Evolutionary conservation across 2,329 filamentous ascomycete genomes (phyloP), one percentile per base, ranked within the genome.

Genomic region (Apiospora marii): DNA sequence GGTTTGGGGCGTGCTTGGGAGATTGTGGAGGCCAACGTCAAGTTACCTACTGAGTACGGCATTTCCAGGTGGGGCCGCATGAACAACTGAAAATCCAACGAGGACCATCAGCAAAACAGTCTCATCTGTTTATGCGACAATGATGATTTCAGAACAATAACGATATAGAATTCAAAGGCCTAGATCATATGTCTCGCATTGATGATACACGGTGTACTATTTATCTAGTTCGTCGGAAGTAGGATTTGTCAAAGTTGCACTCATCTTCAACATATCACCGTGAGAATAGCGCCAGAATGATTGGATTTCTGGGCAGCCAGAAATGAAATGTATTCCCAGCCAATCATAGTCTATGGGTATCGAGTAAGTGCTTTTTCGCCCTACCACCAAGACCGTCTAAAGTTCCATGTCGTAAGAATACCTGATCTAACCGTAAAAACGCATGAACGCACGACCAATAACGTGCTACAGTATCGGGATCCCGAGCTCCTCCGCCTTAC

Each of bases 401-500:
- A 22, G 13, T 58, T 34, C 51, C 6, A 34, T 58, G 6, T 34
- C 51, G 4, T 37, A 37, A 37, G 53, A 16, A 12, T 30, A 30
- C 27, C 27, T 30, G 34, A 30, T 61, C 53, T 22, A 37, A 13
- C n/a, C 53, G 6, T 27, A 30, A 34, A 13, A 7, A 30, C 4
- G 27, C 14, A 16, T 10, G 27, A 16, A 22, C 16, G 19, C 16
- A 16, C 27, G 16, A 61, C 41, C 58, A 13, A 5, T 6, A 49
- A 49, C 24, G 4, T 41, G 37, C 13, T n/a, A 41, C n/a, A 16
- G 19, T 14, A 46, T 74, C 34, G 77, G 78, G 27, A 88, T 87
- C 0, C 83, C 86, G 71, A 93, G 78, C 78, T 92, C 89, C 34
- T 84, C 80, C 73, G 83, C 86, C 74, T 83, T 85, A 71, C 78